Evolutionary conservation across 371 early-diverging fungal genomes (phyloP).

Genomic region (Mortierella sp.): DNA sequence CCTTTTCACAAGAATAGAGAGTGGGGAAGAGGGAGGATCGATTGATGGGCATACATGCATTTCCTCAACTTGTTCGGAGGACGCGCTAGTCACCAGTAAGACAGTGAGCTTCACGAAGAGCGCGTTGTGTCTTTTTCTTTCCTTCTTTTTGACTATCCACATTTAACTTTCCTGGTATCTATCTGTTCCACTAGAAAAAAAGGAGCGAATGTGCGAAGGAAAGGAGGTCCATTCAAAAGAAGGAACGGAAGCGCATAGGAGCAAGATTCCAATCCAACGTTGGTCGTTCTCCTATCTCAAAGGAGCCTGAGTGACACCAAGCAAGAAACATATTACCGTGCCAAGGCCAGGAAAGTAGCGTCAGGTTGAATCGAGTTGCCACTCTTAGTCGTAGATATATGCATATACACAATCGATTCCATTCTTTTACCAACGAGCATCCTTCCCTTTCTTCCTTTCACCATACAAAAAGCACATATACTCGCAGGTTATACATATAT

Average conservation of each 20-base stretch:
- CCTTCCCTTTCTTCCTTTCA: not conserved
- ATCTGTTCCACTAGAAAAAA: not conserved
- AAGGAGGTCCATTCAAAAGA: not conserved
- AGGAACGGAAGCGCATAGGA: not conserved
- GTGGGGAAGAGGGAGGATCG: no score
- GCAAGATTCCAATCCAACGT: slow-evolving; percentile 13
- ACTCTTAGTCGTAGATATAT: not conserved
- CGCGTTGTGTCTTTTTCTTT: not conserved
- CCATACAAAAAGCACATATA: not conserved
- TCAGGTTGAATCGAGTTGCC: not conserved
- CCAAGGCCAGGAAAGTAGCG: not conserved
- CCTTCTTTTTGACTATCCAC: not conserved
- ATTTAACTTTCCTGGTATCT: not conserved
- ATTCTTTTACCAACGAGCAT: not conserved
- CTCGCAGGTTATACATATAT: not conserved
- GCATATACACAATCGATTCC: not conserved
- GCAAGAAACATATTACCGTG: not conserved
- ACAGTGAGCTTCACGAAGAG: not conserved
- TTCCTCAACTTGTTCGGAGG: not conserved
- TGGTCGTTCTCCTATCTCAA: slow-evolving; percentile 2
- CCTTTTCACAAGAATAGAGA: no score
- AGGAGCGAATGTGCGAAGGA: not conserved
- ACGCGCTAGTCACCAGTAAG: not conserved
- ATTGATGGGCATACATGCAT: no score
- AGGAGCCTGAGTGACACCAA: not conserved